These are phyloP conservation scores for Mollisiaceae sp. DNA, from an alignment of 2,329 filamentous ascomycete species.

Conservation along the genomic window DNA sequence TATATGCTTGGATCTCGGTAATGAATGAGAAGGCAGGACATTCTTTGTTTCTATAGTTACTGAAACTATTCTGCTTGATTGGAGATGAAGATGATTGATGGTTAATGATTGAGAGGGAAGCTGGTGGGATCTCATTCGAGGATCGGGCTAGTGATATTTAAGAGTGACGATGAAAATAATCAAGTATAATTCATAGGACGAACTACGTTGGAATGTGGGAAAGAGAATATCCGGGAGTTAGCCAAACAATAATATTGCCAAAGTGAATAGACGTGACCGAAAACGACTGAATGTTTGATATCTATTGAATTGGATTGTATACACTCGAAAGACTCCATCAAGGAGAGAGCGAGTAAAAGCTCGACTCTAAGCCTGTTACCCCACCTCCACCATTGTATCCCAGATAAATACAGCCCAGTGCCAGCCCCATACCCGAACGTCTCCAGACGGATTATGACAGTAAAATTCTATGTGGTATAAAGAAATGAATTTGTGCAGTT, in stretches of 20 bases:
- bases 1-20: conserved; percentile 8
- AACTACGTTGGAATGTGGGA: too few species aligned
- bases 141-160: too few species aligned
- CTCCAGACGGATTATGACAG: conserved; percentile 20
- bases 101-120: neutral
- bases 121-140: too few species aligned
- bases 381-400: neutral
- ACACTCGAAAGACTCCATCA: conserved; percentile 9
- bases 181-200: too few species aligned
- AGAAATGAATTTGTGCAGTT: conserved; percentile 17
- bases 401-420: neutral
- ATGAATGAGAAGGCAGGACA: too few species aligned
- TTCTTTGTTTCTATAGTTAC: conserved; percentile 7
- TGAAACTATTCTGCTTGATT: neutral
- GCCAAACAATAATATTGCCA: neutral
- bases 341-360: conserved; percentile 6
- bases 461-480: conserved; percentile 25
- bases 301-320: conserved; percentile 9
- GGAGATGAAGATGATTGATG: neutral
- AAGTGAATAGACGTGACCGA: too few species aligned
- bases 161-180: too few species aligned
- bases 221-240: neutral
- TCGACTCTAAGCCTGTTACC: neutral
- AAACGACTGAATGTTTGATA: neutral
- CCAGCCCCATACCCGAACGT: conserved; percentile 7